These are phyloP conservation scores for Ogataea henricii DNA, from an alignment of 805 yeast genomes.

Conservation along the genomic window DNA sequence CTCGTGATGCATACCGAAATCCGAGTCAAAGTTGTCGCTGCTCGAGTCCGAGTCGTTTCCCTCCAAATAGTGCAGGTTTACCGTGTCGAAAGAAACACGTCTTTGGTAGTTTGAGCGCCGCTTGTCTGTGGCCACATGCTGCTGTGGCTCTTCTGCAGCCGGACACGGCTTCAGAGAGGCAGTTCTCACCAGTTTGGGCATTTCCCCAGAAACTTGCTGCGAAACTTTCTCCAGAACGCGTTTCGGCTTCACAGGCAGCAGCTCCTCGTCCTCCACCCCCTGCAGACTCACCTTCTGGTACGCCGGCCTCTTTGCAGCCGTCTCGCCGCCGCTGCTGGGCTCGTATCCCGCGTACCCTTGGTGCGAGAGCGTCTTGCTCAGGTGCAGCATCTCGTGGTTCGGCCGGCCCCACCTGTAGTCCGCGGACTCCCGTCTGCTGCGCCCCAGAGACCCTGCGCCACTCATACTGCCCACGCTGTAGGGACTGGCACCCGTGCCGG, in stretches of 20 bases:
- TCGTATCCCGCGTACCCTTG: constrained; percentile 19
- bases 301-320: constrained; percentile 11
- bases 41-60: constrained; percentile 22
- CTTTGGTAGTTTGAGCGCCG: constrained; percentile 14
- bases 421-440: constrained; percentile 1
- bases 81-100: constrained; percentile 57
- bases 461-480: background rate
- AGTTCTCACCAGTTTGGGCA: constrained; percentile 2
- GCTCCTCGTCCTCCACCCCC: constrained; percentile 16
- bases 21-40: constrained; percentile 25
- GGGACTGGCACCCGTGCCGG: constrained; percentile 12
- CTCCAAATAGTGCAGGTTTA: constrained; percentile 40
- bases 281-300: constrained; percentile 30
- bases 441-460: constrained; percentile 1
- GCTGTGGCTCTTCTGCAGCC: too few species aligned
- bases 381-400: constrained; percentile 14
- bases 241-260: constrained; percentile 27
- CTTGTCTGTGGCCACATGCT: background rate
- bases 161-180: background rate
- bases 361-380: constrained; percentile 29
- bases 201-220: background rate
- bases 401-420: background rate
- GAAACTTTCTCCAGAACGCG: constrained; percentile 13
- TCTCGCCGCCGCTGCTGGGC: constrained; percentile 10
- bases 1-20: constrained; percentile 19